Percentiles rank a stretch among this genome's conserved stretches.
These are phyloP conservation scores for Solanum piurae DNA, from an alignment of 257 asterid genomes.

Conservation along the genomic window DNA sequence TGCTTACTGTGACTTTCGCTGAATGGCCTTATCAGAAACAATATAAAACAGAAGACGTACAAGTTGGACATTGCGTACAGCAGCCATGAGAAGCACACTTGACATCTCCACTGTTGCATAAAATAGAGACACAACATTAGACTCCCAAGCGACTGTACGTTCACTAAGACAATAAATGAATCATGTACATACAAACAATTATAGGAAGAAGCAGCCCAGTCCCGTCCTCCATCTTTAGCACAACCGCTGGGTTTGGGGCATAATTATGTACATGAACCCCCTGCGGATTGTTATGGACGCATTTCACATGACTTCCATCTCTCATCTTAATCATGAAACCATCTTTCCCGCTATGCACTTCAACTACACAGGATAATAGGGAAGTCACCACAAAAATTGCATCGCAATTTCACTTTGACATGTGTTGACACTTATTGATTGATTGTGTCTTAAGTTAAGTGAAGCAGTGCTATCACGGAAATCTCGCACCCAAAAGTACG, in stretches of 20 bases:
- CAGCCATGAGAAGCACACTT: slow-evolving; percentile 89
- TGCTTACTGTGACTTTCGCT: not conserved
- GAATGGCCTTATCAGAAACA: not conserved
- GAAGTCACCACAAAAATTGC: not conserved
- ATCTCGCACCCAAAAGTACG: not conserved
- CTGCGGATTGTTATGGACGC: slow-evolving; percentile 71
- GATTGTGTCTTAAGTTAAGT: not conserved
- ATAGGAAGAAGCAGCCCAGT: slow-evolving; percentile 88
- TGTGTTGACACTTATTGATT: not conserved
- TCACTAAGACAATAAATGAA: not conserved
- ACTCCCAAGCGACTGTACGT: not conserved
- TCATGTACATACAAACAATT: slow-evolving; percentile 53
- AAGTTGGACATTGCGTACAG: slow-evolving; percentile 85
- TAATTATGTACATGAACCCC: slow-evolving; percentile 64
- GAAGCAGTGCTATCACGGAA: not conserved
- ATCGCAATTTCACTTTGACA: not conserved
- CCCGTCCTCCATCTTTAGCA: slow-evolving; percentile 91
- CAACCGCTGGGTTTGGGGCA: slow-evolving; percentile 87
- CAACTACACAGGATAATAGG: slow-evolving; percentile 31
- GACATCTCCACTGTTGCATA: slow-evolving; percentile 87
- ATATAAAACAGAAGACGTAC: slow-evolving; percentile 26
- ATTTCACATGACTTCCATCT: slow-evolving; percentile 74
- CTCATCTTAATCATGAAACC: slow-evolving; percentile 97
- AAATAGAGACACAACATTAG: not conserved
- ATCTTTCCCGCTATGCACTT: slow-evolving; percentile 85